A percentile compares a stretch with the other conserved stretches of the same genome.
Evolutionary conservation across 2,329 filamentous ascomycete genomes (phyloP).

Genomic region (Sporothrix mexicana): DNA sequence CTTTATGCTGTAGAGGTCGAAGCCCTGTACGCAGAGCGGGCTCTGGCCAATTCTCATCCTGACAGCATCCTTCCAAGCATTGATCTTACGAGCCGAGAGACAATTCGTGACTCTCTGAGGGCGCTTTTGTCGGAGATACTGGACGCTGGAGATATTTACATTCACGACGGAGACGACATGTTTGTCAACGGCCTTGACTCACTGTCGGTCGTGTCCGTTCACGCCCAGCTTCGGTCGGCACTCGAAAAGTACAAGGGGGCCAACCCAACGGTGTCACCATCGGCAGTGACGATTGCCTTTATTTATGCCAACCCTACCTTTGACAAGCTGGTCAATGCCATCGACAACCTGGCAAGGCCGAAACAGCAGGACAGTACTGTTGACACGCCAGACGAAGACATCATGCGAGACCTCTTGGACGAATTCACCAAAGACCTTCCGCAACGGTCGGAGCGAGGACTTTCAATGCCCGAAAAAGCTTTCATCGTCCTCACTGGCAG

Average conservation of each 20-base stretch:
- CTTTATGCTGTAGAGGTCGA: not conserved
- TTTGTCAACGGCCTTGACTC: not conserved
- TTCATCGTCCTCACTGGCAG: not conserved
- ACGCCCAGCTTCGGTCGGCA: not conserved
- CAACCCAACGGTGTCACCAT: not conserved
- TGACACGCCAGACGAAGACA: not conserved
- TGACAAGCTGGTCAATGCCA: not conserved
- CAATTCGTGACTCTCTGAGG: not conserved
- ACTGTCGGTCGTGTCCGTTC: not conserved
- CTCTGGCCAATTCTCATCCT: not conserved
- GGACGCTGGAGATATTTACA: not conserved
- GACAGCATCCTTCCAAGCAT: not conserved
- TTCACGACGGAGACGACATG: not conserved
- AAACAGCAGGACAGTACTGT: not conserved
- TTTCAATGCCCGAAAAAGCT: not conserved
- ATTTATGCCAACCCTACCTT: not conserved
- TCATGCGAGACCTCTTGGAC: not conserved
- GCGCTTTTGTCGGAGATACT: not conserved
- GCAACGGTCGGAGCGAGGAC: not conserved
- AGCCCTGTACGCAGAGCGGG: not conserved
- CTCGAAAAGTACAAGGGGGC: not conserved
- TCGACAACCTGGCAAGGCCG: not conserved
- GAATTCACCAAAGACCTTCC: not conserved
- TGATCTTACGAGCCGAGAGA: not conserved
- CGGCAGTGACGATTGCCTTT: not conserved